Evolutionary conservation across 768 basidiomycete species (phyloP), one percentile per base, ranked within the genome.

Genomic region (Brasilioporus rufonigricans): DNA sequence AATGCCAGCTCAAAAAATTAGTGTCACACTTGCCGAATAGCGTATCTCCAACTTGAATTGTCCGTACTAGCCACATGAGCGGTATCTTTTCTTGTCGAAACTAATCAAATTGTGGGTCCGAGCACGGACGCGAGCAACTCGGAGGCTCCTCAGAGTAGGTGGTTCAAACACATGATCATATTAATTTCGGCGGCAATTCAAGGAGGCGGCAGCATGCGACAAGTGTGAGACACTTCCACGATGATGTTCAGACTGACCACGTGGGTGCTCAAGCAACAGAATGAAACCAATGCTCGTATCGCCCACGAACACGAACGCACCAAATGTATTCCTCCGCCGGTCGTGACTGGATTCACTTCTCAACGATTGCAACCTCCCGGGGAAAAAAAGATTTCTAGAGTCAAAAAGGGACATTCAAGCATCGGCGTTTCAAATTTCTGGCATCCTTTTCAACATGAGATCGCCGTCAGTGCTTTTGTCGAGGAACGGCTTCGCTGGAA

Each of bases 101-200:
- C 13, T 2, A 43, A n/a, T 33, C 45, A 31, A 5, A 3, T 31
- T 21, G 31, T 32, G n/a, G 16, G 16, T 9, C 14, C 12, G 29
- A 19, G 13, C 8, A 12, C 29, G 12, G 16, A 10, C 11, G 29
- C 21, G 47, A 11, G 35, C 23, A 23, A 16, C 36, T 31, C 50
- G 33, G 14, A 14, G 35, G 19, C n/a, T 31, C 16, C 29, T 31
- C 21, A 14, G n/a, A n/a, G n/a, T n/a, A n/a, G n/a, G 14, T 53
- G 41, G n/a, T 26, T 23, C 16, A 24, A 33, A 19, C 36, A 26
- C 23, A 27, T 21, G 21, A 32, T 21, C 21, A 16, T 41, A 33
- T 48, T 41, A 41, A 19, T 33, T 41, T 52, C 56, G 49, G 57
- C 29, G 32, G 44, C 33, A 43, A 41, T 47, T 50, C 33, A 33